Conservation (phyloP, 2,329 filamentous ascomycete genomes). For the Penicillium hesseltinei region DNA sequence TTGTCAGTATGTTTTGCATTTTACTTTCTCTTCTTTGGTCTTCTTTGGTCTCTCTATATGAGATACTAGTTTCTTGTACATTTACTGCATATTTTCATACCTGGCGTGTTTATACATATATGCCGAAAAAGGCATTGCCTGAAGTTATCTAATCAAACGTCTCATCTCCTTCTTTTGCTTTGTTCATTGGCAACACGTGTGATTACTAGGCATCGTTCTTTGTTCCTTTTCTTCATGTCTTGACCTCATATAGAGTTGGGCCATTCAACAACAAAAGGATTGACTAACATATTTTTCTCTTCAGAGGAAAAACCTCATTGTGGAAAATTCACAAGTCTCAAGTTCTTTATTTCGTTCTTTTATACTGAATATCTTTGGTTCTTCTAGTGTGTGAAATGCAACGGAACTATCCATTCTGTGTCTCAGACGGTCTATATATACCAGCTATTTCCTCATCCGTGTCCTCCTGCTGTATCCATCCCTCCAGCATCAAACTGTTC, state of each 20-base stretch:
- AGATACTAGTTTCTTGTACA: neutral
- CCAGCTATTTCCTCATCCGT: neutral
- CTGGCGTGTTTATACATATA: neutral
- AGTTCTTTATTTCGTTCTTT: neutral
- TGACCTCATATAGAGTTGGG: neutral
- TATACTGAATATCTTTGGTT: neutral
- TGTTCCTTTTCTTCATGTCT: neutral
- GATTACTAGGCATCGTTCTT: neutral
- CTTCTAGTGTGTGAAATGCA: neutral
- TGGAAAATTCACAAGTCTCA: neutral
- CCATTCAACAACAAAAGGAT: neutral
- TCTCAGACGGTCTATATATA: neutral
- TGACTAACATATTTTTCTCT: neutral
- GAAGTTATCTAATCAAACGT: neutral
- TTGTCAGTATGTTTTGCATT: neutral
- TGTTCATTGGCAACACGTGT: neutral
- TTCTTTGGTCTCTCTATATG: neutral
- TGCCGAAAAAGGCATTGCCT: neutral
- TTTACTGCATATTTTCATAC: neutral
- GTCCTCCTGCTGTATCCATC: no score
- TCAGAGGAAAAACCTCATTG: neutral
- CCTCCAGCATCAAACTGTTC: no score
- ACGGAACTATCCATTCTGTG: neutral
- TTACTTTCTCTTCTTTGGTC: neutral
- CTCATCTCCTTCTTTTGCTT: neutral